These are phyloP conservation scores for Fusarium kyushuense DNA, from an alignment of 2,329 filamentous ascomycete genomes.

Conservation along the genomic window DNA sequence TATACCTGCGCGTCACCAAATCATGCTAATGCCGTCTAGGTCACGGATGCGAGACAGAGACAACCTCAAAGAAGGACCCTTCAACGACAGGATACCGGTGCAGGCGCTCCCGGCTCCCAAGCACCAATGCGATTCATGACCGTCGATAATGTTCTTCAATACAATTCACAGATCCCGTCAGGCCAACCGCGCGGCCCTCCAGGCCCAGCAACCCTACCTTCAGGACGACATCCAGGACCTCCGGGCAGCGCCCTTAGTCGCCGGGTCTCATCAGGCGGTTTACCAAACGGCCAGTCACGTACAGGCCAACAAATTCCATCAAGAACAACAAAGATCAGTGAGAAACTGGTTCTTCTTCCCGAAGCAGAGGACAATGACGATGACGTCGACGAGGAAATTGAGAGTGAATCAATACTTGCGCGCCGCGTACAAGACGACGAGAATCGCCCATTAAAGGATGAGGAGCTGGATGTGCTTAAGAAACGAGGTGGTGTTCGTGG, in stretches of 20 bases:
- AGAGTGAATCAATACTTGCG: slow-evolving; percentile 57
- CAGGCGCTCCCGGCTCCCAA: slow-evolving; percentile 48
- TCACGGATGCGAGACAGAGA: slow-evolving; percentile 57
- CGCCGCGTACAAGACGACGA: slow-evolving; percentile 67
- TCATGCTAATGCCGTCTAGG: slow-evolving; percentile 45
- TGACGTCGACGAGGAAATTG: slow-evolving; percentile 68
- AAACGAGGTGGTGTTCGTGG: slow-evolving; percentile 72
- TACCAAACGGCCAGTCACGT: slow-evolving; percentile 57
- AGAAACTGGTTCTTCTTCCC: slow-evolving; percentile 95
- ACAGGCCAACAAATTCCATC: slow-evolving; percentile 76
- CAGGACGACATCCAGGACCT: slow-evolving; percentile 38
- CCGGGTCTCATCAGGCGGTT: slow-evolving; percentile 53
- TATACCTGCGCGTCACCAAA: slow-evolving; percentile 21
- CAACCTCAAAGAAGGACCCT: slow-evolving; percentile 50
- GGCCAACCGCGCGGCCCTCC: slow-evolving; percentile 85
- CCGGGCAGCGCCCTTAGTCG: slow-evolving; percentile 38
- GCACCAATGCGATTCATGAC: slow-evolving; percentile 80
- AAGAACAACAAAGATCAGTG: slow-evolving; percentile 91
- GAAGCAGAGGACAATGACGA: slow-evolving; percentile 76
- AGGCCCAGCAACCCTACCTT: slow-evolving; percentile 56
- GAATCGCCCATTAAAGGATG: slow-evolving; percentile 73
- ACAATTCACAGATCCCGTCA: slow-evolving; percentile 94
- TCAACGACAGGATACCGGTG: slow-evolving; percentile 51
- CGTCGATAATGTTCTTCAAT: slow-evolving; percentile 94
- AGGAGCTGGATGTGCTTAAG: slow-evolving; percentile 73